Conservation (phyloP, 2,329 filamentous ascomycete species). For the Cladosporium sp. region DNA sequence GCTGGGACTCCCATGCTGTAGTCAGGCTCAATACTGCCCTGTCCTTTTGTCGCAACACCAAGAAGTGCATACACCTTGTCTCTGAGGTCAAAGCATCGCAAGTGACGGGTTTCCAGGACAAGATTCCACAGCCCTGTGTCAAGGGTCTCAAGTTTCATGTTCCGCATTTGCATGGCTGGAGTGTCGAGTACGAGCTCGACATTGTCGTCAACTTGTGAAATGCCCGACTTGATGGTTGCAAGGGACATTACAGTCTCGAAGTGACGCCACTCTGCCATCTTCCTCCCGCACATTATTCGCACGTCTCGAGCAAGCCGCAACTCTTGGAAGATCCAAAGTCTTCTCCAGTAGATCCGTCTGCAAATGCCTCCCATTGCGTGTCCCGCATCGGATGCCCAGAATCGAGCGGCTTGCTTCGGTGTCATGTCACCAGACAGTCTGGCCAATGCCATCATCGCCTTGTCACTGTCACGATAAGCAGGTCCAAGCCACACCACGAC, state of each 20-base stretch:
- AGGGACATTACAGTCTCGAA: no score
- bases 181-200: not conserved
- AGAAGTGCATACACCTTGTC: not conserved
- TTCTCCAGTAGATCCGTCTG: not conserved
- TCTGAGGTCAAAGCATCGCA: not conserved
- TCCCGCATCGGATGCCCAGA: not conserved
- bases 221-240: not conserved
- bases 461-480: not conserved
- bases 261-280: no score
- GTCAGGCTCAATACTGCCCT: not conserved
- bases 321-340: not conserved
- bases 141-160: not conserved
- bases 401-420: not conserved
- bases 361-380: not conserved
- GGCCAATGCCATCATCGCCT: not conserved
- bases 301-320: not conserved
- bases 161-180: not conserved
- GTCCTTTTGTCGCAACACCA: not conserved
- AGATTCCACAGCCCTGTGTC: not conserved
- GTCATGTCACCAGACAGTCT: not conserved
- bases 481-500: conserved; percentile 14
- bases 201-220: not conserved
- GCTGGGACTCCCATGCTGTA: not conserved
- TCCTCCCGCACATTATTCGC: not conserved
- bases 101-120: not conserved